A percentile compares a stretch with the other conserved stretches of the same genome.
Evolutionary conservation across 2,329 filamentous ascomycete genomes (phyloP).

Genomic region (Hypoxylon sp.): DNA sequence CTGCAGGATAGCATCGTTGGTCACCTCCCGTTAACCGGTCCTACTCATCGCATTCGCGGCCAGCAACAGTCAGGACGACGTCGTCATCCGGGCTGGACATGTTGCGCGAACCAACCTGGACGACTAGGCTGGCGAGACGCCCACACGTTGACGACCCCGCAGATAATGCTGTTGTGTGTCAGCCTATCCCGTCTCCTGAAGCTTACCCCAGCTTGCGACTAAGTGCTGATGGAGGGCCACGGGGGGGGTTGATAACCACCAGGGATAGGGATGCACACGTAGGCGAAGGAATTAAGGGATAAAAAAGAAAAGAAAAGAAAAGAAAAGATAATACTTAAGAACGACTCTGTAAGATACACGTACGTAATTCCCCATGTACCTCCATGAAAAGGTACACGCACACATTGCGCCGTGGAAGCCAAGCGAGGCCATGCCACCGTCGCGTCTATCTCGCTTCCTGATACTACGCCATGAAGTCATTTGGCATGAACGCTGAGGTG

Average conservation of each 20-base stretch:
- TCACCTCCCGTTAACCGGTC: constrained; percentile 32
- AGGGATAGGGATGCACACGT: constrained; percentile 12
- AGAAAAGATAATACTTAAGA: no score
- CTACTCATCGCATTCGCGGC: not conserved
- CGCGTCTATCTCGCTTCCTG: constrained; percentile 30
- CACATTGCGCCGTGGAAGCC: constrained; percentile 12
- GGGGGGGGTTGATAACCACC: constrained; percentile 14
- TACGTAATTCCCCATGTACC: constrained; percentile 31
- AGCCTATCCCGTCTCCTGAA: constrained; percentile 29
- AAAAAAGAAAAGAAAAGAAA: no score
- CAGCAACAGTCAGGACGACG: constrained; percentile 19
- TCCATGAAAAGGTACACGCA: constrained; percentile 5
- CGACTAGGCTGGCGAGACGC: constrained; percentile 7
- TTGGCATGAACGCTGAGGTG: constrained; percentile 16
- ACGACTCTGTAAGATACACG: constrained; percentile 17
- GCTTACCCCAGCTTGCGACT: constrained; percentile 29
- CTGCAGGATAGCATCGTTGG: constrained; percentile 20
- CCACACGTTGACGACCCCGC: constrained; percentile 27
- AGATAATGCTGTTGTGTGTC: constrained; percentile 29
- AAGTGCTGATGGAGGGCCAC: constrained; percentile 30
- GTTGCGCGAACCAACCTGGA: constrained; percentile 4
- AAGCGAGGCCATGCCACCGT: constrained; percentile 3
- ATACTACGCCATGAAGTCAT: constrained; percentile 31
- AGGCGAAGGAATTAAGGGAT: constrained; percentile 20
- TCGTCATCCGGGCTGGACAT: constrained; percentile 22